phyloP scores from a whole-genome alignment of 208 protist species.

The Leishmania tropica region DNA sequence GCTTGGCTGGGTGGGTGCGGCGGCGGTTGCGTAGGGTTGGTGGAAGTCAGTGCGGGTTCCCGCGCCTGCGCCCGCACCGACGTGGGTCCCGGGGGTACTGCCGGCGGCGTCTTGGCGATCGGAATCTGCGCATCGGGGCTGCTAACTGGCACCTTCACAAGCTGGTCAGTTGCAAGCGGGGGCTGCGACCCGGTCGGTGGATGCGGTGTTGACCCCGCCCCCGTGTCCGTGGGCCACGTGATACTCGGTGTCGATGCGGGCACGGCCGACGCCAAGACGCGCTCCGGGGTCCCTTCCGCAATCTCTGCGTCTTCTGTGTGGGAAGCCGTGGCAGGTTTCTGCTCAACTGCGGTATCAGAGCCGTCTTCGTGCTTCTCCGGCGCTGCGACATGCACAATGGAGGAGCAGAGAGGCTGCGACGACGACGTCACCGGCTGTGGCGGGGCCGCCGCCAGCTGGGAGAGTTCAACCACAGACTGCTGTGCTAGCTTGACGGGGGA shows the following conservation, averaged over 20 bases:
- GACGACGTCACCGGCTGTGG: not conserved
- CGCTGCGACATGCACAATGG: not conserved
- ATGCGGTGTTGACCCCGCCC: not conserved
- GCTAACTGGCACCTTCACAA: slow-evolving; percentile 11
- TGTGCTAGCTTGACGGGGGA: not conserved
- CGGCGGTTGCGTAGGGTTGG: slow-evolving; percentile 3
- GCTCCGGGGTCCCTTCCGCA: slow-evolving; percentile 22
- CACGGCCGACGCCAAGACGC: slow-evolving; percentile 11
- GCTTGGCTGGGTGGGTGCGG: slow-evolving; percentile 18
- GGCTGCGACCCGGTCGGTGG: not conserved
- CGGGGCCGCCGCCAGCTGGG: not conserved
- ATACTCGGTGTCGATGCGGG: slow-evolving; percentile 24
- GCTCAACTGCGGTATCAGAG: not conserved
- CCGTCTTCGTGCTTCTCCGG: not conserved
- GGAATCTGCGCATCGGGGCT: not conserved
- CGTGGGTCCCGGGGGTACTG: slow-evolving; percentile 3
- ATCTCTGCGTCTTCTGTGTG: not conserved
- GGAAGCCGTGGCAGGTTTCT: not conserved
- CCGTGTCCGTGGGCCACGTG: slow-evolving; percentile 15
- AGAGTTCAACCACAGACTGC: not conserved
- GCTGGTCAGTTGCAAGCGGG: slow-evolving; percentile 1
- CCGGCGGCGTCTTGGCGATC: slow-evolving; percentile 9
- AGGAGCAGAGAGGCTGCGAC: not conserved
- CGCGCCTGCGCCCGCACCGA: slow-evolving; percentile 18
- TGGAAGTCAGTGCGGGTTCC: not conserved